Evolutionary conservation across 2,329 filamentous ascomycete species (phyloP).

Genomic region (Trichoderma atrobrunneum): DNA sequence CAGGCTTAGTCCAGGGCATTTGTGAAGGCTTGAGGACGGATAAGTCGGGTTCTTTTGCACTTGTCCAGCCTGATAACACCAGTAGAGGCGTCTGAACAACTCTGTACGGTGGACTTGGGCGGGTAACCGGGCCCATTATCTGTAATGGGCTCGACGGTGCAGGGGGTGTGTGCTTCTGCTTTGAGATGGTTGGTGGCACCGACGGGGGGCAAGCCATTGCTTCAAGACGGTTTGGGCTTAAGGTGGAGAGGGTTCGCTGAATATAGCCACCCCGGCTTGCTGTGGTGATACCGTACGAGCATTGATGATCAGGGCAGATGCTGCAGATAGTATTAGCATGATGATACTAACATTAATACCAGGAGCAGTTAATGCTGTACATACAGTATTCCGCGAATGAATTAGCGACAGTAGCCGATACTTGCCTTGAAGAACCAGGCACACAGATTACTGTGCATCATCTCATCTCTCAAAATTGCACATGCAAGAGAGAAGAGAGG

Average conservation of each 20-base stretch:
- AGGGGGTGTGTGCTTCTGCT: neutral
- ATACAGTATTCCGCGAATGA: neutral
- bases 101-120: constrained; percentile 2
- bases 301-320: neutral
- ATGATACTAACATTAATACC: neutral
- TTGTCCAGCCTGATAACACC: neutral
- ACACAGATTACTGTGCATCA: neutral
- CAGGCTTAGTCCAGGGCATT: neutral
- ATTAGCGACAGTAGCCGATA: neutral
- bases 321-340: neutral
- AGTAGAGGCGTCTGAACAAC: neutral
- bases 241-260: neutral
- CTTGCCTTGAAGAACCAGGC: neutral
- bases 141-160: neutral
- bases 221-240: neutral
- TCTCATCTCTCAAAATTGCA: neutral
- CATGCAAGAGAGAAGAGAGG: neutral
- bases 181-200: neutral
- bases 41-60: constrained; percentile 18
- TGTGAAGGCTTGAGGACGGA: neutral
- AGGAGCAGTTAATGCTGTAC: neutral
- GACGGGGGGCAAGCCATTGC: neutral
- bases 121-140: neutral
- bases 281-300: neutral
- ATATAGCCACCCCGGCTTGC: neutral